A percentile compares a stretch with the other conserved stretches of the same genome.
Conservation (phyloP, 352 stramenopile species). For the Pythium diclinum region DNA sequence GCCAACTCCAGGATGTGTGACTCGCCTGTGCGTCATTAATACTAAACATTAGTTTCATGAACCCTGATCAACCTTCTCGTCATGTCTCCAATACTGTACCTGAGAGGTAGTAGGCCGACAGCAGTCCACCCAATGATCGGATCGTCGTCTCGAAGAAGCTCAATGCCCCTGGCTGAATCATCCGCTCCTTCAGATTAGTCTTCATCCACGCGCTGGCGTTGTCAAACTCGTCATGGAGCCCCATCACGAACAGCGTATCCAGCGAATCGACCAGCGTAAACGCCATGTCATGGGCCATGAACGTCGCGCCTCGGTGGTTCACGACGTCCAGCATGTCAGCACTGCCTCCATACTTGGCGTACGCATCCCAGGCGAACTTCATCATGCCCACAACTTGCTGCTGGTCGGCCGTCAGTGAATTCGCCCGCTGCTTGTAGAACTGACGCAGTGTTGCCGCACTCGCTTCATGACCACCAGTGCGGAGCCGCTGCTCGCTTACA, state of each 20-base stretch:
- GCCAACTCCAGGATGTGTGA: too few relatives aligned
- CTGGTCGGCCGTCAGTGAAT: constrained; percentile 38
- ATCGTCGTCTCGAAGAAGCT: constrained; percentile 71
- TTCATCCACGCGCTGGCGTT: constrained; percentile 53
- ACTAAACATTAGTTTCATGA: too few relatives aligned
- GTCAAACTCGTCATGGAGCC: constrained; percentile 59
- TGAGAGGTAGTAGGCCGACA: constrained; percentile 56
- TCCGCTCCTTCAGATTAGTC: constrained; percentile 30
- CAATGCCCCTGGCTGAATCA: constrained; percentile 36
- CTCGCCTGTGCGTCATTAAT: constrained; percentile 13
- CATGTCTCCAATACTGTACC: too few relatives aligned
- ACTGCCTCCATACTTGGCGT: constrained; percentile 38
- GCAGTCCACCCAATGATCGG: constrained; percentile 47
- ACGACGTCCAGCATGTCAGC: constrained; percentile 40
- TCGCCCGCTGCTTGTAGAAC: constrained; percentile 15
- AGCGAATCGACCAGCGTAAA: constrained; percentile 61
- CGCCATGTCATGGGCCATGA: constrained; percentile 59
- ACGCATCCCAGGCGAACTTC: constrained; percentile 49
- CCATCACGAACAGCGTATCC: constrained; percentile 65
- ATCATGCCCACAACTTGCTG: constrained; percentile 49
- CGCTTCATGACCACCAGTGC: too few relatives aligned
- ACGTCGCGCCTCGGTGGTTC: constrained; percentile 17
- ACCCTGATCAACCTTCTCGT: too few relatives aligned
- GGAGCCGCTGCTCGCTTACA: too few relatives aligned
- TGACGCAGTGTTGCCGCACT: constrained; percentile 8